Conservation (phyloP, 192 early-diverging fungal genomes). For the Umbelopsis vinacea region DNA sequence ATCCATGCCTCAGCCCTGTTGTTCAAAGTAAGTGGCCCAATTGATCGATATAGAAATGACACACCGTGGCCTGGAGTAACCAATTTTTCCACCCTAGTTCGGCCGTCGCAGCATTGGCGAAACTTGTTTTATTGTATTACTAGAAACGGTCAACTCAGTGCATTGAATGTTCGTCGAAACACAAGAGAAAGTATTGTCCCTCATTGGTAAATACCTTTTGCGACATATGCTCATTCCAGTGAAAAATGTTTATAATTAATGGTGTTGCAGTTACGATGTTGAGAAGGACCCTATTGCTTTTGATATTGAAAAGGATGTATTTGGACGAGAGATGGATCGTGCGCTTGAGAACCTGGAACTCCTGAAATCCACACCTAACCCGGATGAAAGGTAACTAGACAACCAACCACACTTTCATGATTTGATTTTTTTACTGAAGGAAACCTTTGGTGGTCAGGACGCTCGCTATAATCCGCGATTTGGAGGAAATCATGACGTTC, state of each 20-base stretch:
- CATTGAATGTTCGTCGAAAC: constrained; percentile 24
- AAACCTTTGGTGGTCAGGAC: background rate
- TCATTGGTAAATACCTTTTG: background rate
- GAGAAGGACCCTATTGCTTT: constrained; percentile 3
- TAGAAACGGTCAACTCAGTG: constrained; percentile 26
- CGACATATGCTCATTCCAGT: background rate
- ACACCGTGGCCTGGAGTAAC: no score
- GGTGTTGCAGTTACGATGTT: background rate
- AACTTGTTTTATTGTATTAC: constrained; percentile 29
- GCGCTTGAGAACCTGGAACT: constrained; percentile 4
- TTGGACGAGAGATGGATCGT: background rate
- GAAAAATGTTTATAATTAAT: no score
- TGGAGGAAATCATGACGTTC: background rate
- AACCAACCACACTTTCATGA: no score
- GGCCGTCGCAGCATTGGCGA: constrained; percentile 5
- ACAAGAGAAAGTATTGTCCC: background rate
- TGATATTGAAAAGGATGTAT: constrained; percentile 28
- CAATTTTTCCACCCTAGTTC: background rate
- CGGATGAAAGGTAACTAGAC: background rate
- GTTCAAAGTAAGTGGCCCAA: constrained; percentile 12
- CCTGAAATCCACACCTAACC: background rate
- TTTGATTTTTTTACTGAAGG: background rate
- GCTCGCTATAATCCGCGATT: background rate
- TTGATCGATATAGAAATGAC: no score
- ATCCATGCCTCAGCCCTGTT: constrained; percentile 18